Base-by-base conservation (phyloP, 2,329 filamentous ascomycete genomes). In the Mollisia scopiformis region DNA sequence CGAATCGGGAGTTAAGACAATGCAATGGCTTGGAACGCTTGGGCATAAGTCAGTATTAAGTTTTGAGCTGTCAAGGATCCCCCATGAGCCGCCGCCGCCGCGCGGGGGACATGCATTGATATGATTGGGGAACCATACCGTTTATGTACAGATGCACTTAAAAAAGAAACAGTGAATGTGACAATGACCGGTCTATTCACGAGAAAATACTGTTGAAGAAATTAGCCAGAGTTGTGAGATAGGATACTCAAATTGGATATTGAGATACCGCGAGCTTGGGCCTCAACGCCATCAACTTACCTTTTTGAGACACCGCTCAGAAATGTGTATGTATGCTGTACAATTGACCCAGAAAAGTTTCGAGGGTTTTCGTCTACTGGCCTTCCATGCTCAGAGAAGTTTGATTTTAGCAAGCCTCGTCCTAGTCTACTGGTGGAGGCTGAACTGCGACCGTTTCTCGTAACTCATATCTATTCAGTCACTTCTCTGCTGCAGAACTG, bases 1-100 rank as follows among this genome's bases (percentile, higher is more conserved):
- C 37, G 25, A 58, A 60, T 57, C 54, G 52, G 61, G n/a, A 39
- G n/a, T 61, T 28, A 54, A 39, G 59, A 57, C 53, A 58, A 62
- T 56, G 55, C 50, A 58, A 54, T 57, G 52, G 56, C 58, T 59
- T 62, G 23, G 57, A 46, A 58, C 62, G 64, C 66, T 68, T 64
- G 55, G 66, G 56, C 65, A 65, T 66, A 60, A 62, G 54, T 66
- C 41, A 66, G 64, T 64, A 27, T 50, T 65, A 68, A 58, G 64
- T 62, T 66, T 62, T 54, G 57, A 19, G 19, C 30, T 33, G 13
- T 47, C 64, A 60, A 62, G 62, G 61, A 58, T 66, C 27, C 53
- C 58, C 53, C 58, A 25, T 46, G 41, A 61, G 28, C 31, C n/a
- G n/a, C n/a, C n/a, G n/a, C n/a, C n/a, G n/a, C n/a, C 33, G 54